phyloP scores from a whole-genome alignment of 768 basidiomycete genomes.

The Amanita inopinata region DNA sequence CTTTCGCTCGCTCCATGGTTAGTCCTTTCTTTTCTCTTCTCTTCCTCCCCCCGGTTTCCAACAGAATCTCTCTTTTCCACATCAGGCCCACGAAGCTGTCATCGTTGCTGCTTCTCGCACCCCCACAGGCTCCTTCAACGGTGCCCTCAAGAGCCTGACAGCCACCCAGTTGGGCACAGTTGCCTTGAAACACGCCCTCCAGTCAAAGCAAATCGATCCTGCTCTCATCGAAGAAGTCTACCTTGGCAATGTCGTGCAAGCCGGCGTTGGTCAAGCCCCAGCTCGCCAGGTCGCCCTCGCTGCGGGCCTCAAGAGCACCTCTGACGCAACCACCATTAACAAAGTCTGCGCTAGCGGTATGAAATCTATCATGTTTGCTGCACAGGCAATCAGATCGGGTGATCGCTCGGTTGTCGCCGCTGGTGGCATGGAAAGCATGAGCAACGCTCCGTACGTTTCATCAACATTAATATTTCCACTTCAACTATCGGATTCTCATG shows the following conservation, averaged over 20 bases:
- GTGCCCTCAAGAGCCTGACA: conserved; percentile 76
- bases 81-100: conserved; percentile 72
- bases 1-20: conserved; percentile 45
- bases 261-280: conserved; percentile 95
- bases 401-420: conserved; percentile 82
- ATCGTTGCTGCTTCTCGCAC: conserved; percentile 93
- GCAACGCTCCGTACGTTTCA: conserved; percentile 83
- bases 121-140: conserved; percentile 89
- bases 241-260: conserved; percentile 97
- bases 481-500: conserved; percentile 6
- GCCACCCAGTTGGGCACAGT: conserved; percentile 85
- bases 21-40: conserved; percentile 12
- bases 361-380: conserved; percentile 91
- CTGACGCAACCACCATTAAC: conserved; percentile 98
- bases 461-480: conserved; percentile 9
- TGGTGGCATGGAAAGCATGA: conserved; percentile 99
- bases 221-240: conserved; percentile 88
- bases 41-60: conserved; percentile 5
- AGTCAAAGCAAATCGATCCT: conserved; percentile 71
- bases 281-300: conserved; percentile 93
- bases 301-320: conserved; percentile 73
- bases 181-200: conserved; percentile 86
- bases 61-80: conserved; percentile 3
- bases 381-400: conserved; percentile 83
- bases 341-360: conserved; percentile 98